These are phyloP conservation scores for Xylaria sp. DNA, from an alignment of 2,329 filamentous ascomycete species.

Conservation along the genomic window DNA sequence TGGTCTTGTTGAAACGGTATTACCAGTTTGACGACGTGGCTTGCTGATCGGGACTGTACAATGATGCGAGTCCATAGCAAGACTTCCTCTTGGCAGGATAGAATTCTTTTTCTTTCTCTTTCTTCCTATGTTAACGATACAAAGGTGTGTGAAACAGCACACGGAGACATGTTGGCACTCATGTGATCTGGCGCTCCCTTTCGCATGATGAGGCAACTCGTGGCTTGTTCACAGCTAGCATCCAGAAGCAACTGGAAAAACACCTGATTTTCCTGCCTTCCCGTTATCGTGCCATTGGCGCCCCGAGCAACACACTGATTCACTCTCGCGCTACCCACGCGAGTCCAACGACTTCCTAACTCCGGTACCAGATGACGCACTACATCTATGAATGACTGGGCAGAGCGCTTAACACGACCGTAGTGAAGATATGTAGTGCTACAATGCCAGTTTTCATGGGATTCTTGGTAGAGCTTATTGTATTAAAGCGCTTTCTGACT, in stretches of 20 bases:
- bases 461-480: conserved; percentile 28
- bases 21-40: conserved; percentile 48
- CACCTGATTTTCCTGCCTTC: conserved; percentile 15
- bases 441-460: conserved; percentile 37
- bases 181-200: conserved; percentile 35
- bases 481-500: conserved; percentile 23
- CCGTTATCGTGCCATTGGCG: conserved; percentile 26
- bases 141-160: conserved; percentile 43
- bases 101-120: conserved; percentile 22
- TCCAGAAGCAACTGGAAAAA: conserved; percentile 11
- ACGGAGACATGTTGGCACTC: conserved; percentile 39
- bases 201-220: conserved; percentile 34
- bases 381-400: conserved; percentile 35
- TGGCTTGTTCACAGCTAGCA: conserved; percentile 32
- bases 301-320: conserved; percentile 17
- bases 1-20: conserved; percentile 41
- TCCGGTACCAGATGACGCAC: conserved; percentile 36
- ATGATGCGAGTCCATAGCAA: conserved; percentile 24
- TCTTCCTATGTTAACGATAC: conserved; percentile 10
- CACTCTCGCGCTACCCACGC: conserved; percentile 29
- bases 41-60: conserved; percentile 46
- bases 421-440: conserved; percentile 35
- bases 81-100: conserved; percentile 27
- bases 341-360: conserved; percentile 33
- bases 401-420: conserved; percentile 35